Percentiles rank a stretch among this genome's conserved stretches.
Conservation (phyloP, 208 protist species). For the Naegleria lovaniensis region DNA sequence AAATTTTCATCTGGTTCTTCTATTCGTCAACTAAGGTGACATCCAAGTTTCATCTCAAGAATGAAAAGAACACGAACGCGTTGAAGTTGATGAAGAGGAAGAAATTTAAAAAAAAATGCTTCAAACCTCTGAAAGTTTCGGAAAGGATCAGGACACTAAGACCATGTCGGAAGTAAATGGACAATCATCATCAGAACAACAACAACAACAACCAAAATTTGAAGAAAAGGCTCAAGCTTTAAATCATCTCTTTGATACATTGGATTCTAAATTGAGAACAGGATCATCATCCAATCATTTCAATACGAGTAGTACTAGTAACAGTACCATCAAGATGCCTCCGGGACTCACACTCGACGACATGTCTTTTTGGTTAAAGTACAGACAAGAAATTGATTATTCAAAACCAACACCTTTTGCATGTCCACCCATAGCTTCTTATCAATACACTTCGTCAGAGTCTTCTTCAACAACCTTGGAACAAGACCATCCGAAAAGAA, state of each 20-base stretch:
- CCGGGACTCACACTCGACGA: not conserved
- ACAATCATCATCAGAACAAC: not conserved
- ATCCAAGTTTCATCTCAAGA: too few species aligned
- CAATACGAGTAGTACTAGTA: not conserved
- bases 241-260: not conserved
- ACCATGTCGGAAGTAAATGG: too few species aligned
- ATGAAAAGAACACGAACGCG: too few species aligned
- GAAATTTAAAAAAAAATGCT: too few species aligned
- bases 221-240: not conserved
- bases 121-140: too few species aligned
- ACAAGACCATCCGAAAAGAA: not conserved
- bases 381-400: not conserved
- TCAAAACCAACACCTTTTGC: not conserved
- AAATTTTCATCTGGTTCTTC: too few species aligned
- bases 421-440: not conserved
- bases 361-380: not conserved
- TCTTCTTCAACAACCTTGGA: not conserved
- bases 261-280: not conserved
- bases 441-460: too few species aligned
- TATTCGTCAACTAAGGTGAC: too few species aligned
- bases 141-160: too few species aligned
- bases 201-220: not conserved
- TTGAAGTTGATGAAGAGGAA: too few species aligned
- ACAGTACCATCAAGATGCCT: not conserved
- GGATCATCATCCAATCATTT: too few species aligned